Percentiles rank a stretch among this genome's conserved stretches.
Evolutionary conservation across 768 basidiomycete genomes (phyloP).

Genomic region (Pleurotus sapidus): DNA sequence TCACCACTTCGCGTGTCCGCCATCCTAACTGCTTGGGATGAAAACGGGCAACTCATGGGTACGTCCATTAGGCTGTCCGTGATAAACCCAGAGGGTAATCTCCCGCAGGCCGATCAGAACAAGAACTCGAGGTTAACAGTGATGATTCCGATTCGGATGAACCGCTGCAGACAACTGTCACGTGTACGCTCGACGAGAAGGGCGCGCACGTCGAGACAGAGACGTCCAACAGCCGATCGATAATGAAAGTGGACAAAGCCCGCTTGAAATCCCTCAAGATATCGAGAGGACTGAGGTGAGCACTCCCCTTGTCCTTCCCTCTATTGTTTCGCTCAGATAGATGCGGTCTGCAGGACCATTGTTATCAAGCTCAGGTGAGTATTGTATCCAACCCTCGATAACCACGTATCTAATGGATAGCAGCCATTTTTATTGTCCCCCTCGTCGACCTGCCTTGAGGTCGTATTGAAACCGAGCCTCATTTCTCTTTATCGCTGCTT

Average conservation of each 20-base stretch:
- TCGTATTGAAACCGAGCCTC: not conserved
- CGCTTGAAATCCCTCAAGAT: conserved; percentile 3
- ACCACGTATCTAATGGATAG: not conserved
- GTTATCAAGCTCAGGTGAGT: conserved; percentile 7
- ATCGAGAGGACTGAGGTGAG: conserved; percentile 2
- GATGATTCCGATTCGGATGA: not conserved
- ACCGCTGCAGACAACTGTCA: conserved; percentile 3
- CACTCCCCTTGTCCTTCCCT: not conserved
- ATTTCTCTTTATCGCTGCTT: not conserved
- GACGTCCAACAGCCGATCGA: not conserved
- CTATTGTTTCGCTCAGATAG: not conserved
- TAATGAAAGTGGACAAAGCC: conserved; percentile 1
- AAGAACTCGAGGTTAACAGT: conserved; percentile 3
- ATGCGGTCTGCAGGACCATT: not conserved
- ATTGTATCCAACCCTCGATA: not conserved
- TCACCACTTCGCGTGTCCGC: conserved; percentile 32
- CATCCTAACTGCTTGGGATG: conserved; percentile 27
- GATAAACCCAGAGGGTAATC: not conserved
- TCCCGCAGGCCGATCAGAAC: conserved; percentile 3
- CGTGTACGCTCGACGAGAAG: not conserved
- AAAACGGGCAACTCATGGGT: conserved; percentile 12
- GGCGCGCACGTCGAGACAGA: conserved; percentile 4
- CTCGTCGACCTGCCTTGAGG: conserved; percentile 1
- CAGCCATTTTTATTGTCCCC: conserved; percentile 2
- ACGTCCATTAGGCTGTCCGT: not conserved